phyloP scores from a whole-genome alignment of 2,329 filamentous ascomycete species.

The Ceratocystis papillata region DNA sequence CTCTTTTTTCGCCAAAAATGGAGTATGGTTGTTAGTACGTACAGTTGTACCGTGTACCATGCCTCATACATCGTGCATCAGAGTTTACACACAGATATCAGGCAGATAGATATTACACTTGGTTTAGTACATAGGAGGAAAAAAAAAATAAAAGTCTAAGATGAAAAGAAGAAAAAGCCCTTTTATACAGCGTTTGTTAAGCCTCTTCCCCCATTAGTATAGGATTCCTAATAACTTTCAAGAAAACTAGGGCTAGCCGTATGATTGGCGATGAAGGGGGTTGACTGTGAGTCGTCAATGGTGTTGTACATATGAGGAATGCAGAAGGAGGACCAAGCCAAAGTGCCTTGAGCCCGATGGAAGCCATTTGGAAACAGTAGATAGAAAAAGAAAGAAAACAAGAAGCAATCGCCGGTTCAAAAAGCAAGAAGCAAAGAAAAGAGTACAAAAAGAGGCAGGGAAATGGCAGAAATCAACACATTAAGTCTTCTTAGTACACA shows the following conservation, averaged over 20 bases:
- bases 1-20: background rate
- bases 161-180: slow-evolving; percentile 16
- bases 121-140: slow-evolving; percentile 10
- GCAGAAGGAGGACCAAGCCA: slow-evolving; percentile 6
- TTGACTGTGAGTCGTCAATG: background rate
- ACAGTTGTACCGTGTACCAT: no score
- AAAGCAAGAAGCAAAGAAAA: slow-evolving; percentile 17
- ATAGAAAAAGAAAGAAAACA: slow-evolving; percentile 9
- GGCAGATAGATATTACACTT: slow-evolving; percentile 6
- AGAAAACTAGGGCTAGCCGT: background rate
- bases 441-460: slow-evolving; percentile 13
- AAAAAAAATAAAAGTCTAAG: slow-evolving; percentile 21
- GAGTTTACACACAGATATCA: background rate
- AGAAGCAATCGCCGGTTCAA: slow-evolving; percentile 18
- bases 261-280: background rate
- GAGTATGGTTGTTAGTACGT: no score
- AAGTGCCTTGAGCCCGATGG: slow-evolving; percentile 9
- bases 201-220: slow-evolving; percentile 5
- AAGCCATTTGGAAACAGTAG: background rate
- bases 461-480: slow-evolving; percentile 13
- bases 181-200: slow-evolving; percentile 21
- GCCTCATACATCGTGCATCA: no score
- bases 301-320: slow-evolving; percentile 14
- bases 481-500: slow-evolving; percentile 53
- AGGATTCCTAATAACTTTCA: background rate